These are phyloP conservation scores for Colletotrichum salicis DNA, from an alignment of 2,329 filamentous ascomycete species.

Conservation along the genomic window DNA sequence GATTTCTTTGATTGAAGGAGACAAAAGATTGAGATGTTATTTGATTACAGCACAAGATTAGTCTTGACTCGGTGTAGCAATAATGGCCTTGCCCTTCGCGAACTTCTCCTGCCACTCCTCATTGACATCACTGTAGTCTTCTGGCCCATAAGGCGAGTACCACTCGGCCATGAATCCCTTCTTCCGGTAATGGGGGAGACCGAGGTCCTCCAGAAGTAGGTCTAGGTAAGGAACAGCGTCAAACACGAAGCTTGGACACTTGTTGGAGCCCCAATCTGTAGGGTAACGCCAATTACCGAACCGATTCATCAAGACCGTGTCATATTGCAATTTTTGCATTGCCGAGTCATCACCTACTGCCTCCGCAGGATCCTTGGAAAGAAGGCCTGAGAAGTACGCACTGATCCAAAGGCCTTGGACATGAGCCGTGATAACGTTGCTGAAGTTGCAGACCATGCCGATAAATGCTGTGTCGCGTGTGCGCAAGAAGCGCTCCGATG, in stretches of 20 bases:
- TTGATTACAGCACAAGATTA: not conserved
- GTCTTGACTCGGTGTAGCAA: not conserved
- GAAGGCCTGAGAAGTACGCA: constrained; percentile 65
- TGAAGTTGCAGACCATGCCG: constrained; percentile 56
- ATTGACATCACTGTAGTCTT: constrained; percentile 66
- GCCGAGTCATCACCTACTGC: constrained; percentile 13
- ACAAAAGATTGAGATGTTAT: not conserved
- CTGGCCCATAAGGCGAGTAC: constrained; percentile 66
- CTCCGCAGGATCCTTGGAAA: constrained; percentile 30
- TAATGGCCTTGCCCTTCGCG: not conserved
- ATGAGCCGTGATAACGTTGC: constrained; percentile 54
- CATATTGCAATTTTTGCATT: constrained; percentile 56
- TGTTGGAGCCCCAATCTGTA: constrained; percentile 67
- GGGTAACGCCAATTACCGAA: constrained; percentile 79
- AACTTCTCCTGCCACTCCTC: constrained; percentile 57
- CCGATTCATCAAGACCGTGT: constrained; percentile 72
- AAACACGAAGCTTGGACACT: constrained; percentile 77
- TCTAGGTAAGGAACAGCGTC: constrained; percentile 81
- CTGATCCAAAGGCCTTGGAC: constrained; percentile 70
- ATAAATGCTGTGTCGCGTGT: constrained; percentile 57
- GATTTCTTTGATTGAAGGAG: not conserved
- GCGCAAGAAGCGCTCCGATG: constrained; percentile 48
- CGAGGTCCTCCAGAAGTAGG: constrained; percentile 73
- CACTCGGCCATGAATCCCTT: constrained; percentile 61
- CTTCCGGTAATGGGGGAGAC: constrained; percentile 68